These are phyloP conservation scores for Prillingera fragicola DNA, from an alignment of 1,284 basidiomycete species.

Conservation along the genomic window DNA sequence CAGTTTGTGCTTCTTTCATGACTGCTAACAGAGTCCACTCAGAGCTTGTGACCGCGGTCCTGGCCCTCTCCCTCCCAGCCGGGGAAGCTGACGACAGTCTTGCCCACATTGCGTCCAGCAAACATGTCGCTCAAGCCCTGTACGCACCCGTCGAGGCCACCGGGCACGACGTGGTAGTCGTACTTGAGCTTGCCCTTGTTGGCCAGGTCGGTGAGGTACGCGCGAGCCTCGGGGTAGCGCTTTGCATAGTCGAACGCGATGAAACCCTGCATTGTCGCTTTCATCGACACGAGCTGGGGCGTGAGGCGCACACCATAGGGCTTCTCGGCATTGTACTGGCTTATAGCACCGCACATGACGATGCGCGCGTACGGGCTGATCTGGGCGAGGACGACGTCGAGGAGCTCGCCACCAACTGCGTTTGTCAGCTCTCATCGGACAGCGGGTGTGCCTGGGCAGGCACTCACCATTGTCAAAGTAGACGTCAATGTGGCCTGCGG, in stretches of 20 bases:
- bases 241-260: slow-evolving; percentile 60
- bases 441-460: neutral
- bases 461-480: slow-evolving; percentile 71
- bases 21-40: no score
- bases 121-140: slow-evolving; percentile 64
- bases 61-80: no score
- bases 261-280: slow-evolving; percentile 76
- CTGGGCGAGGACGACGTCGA: slow-evolving; percentile 67
- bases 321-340: slow-evolving; percentile 36
- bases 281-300: slow-evolving; percentile 62
- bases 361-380: slow-evolving; percentile 72
- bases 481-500: slow-evolving; percentile 60
- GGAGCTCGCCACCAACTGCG: slow-evolving; percentile 62
- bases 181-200: slow-evolving; percentile 68
- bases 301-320: slow-evolving; percentile 46
- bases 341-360: slow-evolving; percentile 70
- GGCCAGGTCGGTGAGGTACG: slow-evolving; percentile 54
- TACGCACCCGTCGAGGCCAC: slow-evolving; percentile 68
- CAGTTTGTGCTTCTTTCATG: no score
- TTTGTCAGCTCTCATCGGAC: neutral
- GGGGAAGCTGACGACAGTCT: no score
- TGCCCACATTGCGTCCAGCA: slow-evolving; percentile 73
- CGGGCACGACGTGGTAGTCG: slow-evolving; percentile 63
- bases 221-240: slow-evolving; percentile 44
- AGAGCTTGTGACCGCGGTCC: no score